Evolutionary conservation across 2,329 filamentous ascomycete species (phyloP).

Genomic region (Diaporthe sp.): DNA sequence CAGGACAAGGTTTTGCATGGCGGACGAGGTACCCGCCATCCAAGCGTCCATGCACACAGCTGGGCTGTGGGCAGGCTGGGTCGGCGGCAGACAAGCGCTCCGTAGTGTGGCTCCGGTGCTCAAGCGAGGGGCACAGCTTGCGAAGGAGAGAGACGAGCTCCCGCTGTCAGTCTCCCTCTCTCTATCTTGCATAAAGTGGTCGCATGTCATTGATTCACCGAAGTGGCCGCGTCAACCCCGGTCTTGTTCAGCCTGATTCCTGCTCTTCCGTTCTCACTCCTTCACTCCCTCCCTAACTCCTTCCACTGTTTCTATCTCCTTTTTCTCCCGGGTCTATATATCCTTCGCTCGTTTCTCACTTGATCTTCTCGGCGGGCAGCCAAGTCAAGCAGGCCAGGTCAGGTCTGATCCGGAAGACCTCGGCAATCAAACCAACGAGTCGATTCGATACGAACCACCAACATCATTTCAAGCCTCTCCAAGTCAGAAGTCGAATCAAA

Average conservation of each 20-base stretch:
- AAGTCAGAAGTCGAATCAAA: conserved; percentile 36
- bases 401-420: conserved; percentile 4
- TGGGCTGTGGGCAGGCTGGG: conserved; percentile 1
- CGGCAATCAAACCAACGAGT: not conserved
- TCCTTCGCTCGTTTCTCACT: conserved; percentile 22
- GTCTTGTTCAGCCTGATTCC: conserved; percentile 17
- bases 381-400: conserved; percentile 2
- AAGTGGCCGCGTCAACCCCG: conserved; percentile 16
- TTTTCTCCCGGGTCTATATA: not conserved
- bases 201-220: conserved; percentile 31
- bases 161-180: not conserved
- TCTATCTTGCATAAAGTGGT: conserved; percentile 22
- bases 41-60: conserved; percentile 12
- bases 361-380: not conserved
- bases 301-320: not conserved
- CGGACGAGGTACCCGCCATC: not conserved
- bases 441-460: not conserved
- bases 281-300: not conserved
- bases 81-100: conserved; percentile 11
- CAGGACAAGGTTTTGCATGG: conserved; percentile 17
- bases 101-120: conserved; percentile 15
- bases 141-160: not conserved
- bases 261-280: conserved; percentile 6
- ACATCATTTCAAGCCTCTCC: not conserved
- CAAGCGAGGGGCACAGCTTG: conserved; percentile 12